These are phyloP conservation scores for Voacanga thouarsii DNA, from an alignment of 257 asterid genomes.

Conservation along the genomic window DNA sequence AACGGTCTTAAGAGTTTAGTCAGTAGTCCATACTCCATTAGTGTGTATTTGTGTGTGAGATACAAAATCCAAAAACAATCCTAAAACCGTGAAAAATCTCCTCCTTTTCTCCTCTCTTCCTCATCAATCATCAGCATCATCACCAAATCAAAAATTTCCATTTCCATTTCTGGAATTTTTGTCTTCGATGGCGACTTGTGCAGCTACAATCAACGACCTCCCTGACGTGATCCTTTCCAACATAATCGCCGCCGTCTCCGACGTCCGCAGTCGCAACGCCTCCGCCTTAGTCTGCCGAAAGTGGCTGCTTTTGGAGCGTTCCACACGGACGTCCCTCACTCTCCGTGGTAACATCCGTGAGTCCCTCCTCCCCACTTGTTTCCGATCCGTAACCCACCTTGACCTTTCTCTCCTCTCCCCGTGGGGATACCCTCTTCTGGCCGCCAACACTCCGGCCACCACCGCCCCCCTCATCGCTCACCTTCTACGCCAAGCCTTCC, in stretches of 20 bases:
- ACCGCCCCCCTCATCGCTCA: conserved; percentile 49
- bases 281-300: conserved; percentile 64
- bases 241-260: conserved; percentile 64
- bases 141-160: background rate
- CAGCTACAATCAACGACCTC: conserved; percentile 44
- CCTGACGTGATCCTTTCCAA: conserved; percentile 72
- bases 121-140: background rate
- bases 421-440: conserved; percentile 73
- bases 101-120: background rate
- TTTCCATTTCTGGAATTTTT: background rate
- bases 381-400: conserved; percentile 55
- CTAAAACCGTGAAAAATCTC: background rate
- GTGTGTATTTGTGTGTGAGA: background rate
- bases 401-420: conserved; percentile 87
- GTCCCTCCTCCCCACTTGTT: conserved; percentile 62
- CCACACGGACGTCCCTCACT: conserved; percentile 65
- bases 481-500: conserved; percentile 66
- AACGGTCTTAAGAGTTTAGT: too few relatives aligned
- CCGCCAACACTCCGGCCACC: conserved; percentile 32
- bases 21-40: too few relatives aligned
- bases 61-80: background rate
- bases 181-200: conserved; percentile 20
- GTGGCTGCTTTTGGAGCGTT: conserved; percentile 66
- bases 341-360: conserved; percentile 84
- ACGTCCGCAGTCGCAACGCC: conserved; percentile 80